Conservation (phyloP, 169 alveolate genomes). For the Plasmodium inui region DNA sequence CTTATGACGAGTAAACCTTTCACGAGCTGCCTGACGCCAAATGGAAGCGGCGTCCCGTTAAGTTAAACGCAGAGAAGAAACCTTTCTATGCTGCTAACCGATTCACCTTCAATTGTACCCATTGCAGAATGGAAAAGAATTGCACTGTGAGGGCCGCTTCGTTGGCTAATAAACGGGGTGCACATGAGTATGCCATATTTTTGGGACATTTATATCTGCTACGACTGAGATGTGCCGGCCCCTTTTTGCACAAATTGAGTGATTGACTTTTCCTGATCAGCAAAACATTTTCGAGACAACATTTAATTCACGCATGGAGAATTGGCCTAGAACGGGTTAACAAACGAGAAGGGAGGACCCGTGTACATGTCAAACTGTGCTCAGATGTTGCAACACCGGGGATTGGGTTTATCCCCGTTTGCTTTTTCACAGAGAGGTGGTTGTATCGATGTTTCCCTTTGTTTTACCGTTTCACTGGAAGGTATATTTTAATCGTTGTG, state of each 20-base stretch:
- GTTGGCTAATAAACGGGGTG: neutral
- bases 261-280: neutral
- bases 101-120: neutral
- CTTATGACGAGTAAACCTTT: neutral
- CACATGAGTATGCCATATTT: neutral
- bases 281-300: neutral
- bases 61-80: neutral
- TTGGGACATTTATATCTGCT: neutral
- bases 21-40: neutral
- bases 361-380: neutral
- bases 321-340: neutral
- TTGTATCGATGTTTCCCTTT: neutral
- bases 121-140: neutral
- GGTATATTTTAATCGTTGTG: neutral
- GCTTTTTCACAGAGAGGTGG: neutral
- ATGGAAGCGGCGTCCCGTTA: neutral
- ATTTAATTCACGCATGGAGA: neutral
- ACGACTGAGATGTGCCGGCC: neutral
- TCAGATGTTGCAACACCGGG: neutral
- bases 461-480: too few relatives aligned
- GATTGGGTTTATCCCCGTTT: neutral
- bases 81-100: neutral
- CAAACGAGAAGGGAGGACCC: neutral
- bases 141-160: neutral
- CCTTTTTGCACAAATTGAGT: neutral